These are phyloP conservation scores for Carex sylvatica DNA, from an alignment of 202 grass and related monocot species.

Conservation along the genomic window DNA sequence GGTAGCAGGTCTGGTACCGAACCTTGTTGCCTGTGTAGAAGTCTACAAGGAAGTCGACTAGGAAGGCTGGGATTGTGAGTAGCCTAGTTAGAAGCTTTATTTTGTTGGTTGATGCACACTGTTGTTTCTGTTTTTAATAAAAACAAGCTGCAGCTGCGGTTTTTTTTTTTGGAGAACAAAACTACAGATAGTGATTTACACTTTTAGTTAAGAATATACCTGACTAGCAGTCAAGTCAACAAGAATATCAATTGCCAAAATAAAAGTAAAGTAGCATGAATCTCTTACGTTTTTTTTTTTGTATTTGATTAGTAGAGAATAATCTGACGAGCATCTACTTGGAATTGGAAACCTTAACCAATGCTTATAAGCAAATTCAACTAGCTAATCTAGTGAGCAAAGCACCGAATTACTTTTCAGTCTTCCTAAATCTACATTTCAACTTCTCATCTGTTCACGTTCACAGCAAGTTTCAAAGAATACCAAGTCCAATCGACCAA, in stretches of 20 bases:
- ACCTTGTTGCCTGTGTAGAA: too few relatives aligned
- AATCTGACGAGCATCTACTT: not conserved
- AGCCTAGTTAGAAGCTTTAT: too few relatives aligned
- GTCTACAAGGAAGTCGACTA: too few relatives aligned
- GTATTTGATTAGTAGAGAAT: not conserved
- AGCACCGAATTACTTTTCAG: slow-evolving; percentile 5
- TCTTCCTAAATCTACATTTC: slow-evolving; percentile 8
- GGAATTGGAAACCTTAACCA: not conserved
- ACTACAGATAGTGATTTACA: not conserved
- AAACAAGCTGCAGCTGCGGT: too few relatives aligned
- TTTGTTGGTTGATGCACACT: too few relatives aligned
- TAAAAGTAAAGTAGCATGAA: slow-evolving; percentile 3
- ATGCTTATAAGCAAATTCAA: slow-evolving; percentile 16
- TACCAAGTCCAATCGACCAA: not conserved
- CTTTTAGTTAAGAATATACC: not conserved
- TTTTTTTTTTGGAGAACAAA: too few relatives aligned
- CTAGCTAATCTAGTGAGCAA: slow-evolving; percentile 1
- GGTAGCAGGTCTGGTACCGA: too few relatives aligned
- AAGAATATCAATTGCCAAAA: not conserved
- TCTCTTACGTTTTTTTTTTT: not conserved
- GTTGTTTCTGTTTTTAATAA: too few relatives aligned
- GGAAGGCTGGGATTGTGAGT: too few relatives aligned
- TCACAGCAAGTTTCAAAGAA: slow-evolving; percentile 9
- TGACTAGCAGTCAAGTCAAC: not conserved
- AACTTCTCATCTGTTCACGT: not conserved